Conservation (phyloP, 768 basidiomycete genomes). For the Hydnum rufescens region DNA sequence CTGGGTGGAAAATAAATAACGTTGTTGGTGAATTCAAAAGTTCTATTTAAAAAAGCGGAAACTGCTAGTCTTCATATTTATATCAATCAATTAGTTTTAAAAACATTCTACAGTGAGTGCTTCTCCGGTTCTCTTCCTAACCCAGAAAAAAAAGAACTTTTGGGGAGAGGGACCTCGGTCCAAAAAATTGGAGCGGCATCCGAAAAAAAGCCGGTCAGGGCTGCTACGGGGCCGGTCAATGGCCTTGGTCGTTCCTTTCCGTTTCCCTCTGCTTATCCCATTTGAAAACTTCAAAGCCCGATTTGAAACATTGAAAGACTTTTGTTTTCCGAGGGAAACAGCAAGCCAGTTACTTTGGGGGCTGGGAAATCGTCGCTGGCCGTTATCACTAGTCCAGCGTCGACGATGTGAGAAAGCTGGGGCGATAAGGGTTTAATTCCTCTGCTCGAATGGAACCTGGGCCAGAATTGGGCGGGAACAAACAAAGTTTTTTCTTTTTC, state of each 20-base stretch:
- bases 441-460: not conserved
- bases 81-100: too few species aligned
- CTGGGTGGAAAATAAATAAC: too few species aligned
- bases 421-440: not conserved
- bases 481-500: constrained; percentile 37
- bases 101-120: not conserved
- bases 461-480: constrained; percentile 24
- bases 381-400: not conserved
- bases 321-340: not conserved
- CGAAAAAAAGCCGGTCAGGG: too few species aligned
- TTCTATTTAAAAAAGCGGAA: too few species aligned
- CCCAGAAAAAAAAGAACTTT: not conserved
- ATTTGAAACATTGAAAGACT: not conserved
- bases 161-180: not conserved
- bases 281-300: not conserved
- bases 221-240: not conserved
- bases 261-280: not conserved
- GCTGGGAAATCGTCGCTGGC: not conserved
- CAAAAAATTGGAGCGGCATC: too few species aligned
- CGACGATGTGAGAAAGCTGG: not conserved
- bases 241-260: not conserved
- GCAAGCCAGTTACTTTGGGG: not conserved
- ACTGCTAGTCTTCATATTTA: too few species aligned
- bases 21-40: too few species aligned
- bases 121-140: not conserved